phyloP scores from a whole-genome alignment of 2,329 filamentous ascomycete genomes.

The Exophiala spinifera region DNA sequence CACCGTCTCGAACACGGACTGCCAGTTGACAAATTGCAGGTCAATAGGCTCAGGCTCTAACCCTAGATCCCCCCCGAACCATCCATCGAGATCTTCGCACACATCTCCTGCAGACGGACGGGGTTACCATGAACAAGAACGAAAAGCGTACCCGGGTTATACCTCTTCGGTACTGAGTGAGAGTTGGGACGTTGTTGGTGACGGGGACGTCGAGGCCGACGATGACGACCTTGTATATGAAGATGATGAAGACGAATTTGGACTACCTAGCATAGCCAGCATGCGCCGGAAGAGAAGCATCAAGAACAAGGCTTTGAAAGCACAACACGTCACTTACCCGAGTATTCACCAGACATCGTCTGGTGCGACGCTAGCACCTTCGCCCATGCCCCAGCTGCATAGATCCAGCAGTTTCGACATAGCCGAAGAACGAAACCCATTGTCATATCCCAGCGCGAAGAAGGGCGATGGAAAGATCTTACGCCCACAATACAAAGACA shows the following conservation, averaged over 20 bases:
- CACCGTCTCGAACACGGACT: background rate
- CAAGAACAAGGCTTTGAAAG: constrained; percentile 34
- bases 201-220: constrained; percentile 64
- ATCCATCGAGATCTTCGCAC: constrained; percentile 20
- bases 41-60: constrained; percentile 28
- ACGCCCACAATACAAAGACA: constrained; percentile 95
- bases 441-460: constrained; percentile 81
- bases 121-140: constrained; percentile 26
- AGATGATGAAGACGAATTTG: constrained; percentile 92
- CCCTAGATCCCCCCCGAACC: constrained; percentile 33
- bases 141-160: constrained; percentile 20
- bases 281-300: constrained; percentile 70
- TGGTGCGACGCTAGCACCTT: constrained; percentile 18
- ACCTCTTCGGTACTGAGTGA: constrained; percentile 71
- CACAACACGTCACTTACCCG: constrained; percentile 16
- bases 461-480: constrained; percentile 93
- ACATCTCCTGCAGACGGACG: constrained; percentile 17
- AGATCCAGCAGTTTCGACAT: constrained; percentile 90
- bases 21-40: constrained; percentile 3
- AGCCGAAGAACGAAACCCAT: constrained; percentile 78
- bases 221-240: constrained; percentile 70
- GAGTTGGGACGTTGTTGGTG: constrained; percentile 69
- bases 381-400: constrained; percentile 34
- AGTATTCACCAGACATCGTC: constrained; percentile 20
- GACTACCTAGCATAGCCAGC: constrained; percentile 84